Percentiles rank a stretch among this genome's conserved stretches.
phyloP scores from a whole-genome alignment of 2,329 filamentous ascomycete genomes.

The Aspergillus awamori region DNA sequence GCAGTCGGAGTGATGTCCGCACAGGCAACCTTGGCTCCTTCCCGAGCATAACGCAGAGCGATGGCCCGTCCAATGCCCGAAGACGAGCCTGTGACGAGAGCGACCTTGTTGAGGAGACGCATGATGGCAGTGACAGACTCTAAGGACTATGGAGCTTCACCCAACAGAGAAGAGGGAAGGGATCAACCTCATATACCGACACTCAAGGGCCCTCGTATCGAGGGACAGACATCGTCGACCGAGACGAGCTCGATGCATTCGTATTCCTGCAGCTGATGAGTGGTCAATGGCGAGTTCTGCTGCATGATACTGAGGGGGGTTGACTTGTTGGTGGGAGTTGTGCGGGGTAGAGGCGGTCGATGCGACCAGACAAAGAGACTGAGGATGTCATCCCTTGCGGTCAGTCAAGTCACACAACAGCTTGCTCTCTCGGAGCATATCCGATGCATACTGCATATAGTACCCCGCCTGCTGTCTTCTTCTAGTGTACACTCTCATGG shows the following conservation, averaged over 20 bases:
- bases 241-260: not conserved
- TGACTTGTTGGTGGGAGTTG: not conserved
- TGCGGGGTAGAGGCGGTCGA: too few relatives aligned
- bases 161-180: not conserved
- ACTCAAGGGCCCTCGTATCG: not conserved
- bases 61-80: slow-evolving; percentile 53
- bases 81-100: slow-evolving; percentile 52
- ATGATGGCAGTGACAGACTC: not conserved
- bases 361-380: too few relatives aligned
- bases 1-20: slow-evolving; percentile 38
- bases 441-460: too few relatives aligned
- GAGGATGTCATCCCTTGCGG: too few relatives aligned
- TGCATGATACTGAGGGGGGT: not conserved
- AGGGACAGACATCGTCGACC: not conserved
- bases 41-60: slow-evolving; percentile 41
- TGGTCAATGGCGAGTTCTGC: not conserved
- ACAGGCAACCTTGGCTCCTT: slow-evolving; percentile 49
- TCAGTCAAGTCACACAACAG: too few relatives aligned
- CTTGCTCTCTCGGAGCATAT: too few relatives aligned
- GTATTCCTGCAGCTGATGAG: not conserved
- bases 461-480: too few relatives aligned
- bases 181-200: not conserved
- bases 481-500: too few relatives aligned
- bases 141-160: not conserved
- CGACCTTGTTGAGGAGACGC: slow-evolving; percentile 37